These are phyloP conservation scores for Aureobasidium sp. DNA, from an alignment of 2,329 filamentous ascomycete species.

Conservation along the genomic window DNA sequence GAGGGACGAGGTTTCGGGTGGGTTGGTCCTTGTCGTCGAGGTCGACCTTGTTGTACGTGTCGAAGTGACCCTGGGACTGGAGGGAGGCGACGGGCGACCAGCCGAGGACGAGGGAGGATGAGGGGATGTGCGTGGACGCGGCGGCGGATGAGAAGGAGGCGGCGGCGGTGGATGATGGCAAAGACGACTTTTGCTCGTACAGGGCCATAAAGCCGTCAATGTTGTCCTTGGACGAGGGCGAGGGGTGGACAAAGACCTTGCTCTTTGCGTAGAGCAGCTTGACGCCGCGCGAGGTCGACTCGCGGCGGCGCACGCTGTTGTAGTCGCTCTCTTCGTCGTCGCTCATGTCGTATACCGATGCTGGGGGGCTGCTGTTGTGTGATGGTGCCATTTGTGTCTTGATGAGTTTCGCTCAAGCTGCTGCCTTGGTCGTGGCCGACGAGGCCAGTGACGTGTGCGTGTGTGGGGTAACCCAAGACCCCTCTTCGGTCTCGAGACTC, in stretches of 20 bases:
- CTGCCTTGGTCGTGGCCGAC: constrained; percentile 1
- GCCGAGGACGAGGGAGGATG: constrained; percentile 73
- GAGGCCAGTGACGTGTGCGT: constrained; percentile 5
- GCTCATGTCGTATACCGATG: constrained; percentile 89
- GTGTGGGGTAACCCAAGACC: background rate
- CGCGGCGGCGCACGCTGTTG: constrained; percentile 83
- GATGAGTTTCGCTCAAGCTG: background rate
- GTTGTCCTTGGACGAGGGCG: constrained; percentile 88
- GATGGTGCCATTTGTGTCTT: background rate
- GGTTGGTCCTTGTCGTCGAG: constrained; percentile 71
- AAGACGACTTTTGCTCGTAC: constrained; percentile 68
- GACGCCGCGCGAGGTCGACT: constrained; percentile 67
- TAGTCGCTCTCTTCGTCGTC: constrained; percentile 95
- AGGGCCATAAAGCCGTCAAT: constrained; percentile 89
- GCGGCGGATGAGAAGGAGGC: constrained; percentile 34
- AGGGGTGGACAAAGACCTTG: constrained; percentile 95
- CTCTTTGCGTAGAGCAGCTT: constrained; percentile 94
- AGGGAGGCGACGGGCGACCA: constrained; percentile 89
- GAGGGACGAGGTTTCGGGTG: constrained; percentile 81
- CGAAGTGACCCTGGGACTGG: constrained; percentile 60
- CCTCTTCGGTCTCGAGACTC: too few species aligned
- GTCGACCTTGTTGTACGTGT: constrained; percentile 93
- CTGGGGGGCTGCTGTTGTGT: constrained; percentile 46
- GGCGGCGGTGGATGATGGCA: constrained; percentile 30
- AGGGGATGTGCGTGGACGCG: constrained; percentile 37